These are phyloP conservation scores for Candida railenensis DNA, from an alignment of 805 yeast genomes.

Conservation along the genomic window DNA sequence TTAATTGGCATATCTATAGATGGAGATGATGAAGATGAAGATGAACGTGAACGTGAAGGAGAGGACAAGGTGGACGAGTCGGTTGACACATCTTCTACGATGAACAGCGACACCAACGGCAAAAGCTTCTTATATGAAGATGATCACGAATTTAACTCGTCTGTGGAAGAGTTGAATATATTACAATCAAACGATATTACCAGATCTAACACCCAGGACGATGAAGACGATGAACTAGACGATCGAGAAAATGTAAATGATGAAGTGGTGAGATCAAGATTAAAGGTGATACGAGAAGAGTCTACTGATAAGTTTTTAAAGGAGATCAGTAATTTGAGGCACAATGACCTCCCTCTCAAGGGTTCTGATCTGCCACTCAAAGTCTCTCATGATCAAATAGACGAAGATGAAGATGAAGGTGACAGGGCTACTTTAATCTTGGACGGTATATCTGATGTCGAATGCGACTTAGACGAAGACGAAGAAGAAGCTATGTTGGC, in stretches of 20 bases:
- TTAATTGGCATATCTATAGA: background rate
- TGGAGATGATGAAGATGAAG: background rate
- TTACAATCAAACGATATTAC: slow-evolving; percentile 26
- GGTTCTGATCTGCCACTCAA: background rate
- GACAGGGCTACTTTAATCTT: background rate
- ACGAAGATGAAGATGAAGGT: background rate
- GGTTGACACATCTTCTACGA: slow-evolving; percentile 9
- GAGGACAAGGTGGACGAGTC: background rate
- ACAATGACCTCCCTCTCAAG: slow-evolving; percentile 1
- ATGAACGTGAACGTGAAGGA: too few relatives aligned
- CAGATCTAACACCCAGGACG: slow-evolving; percentile 12
- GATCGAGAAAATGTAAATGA: background rate
- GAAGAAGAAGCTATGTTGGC: background rate
- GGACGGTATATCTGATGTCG: background rate
- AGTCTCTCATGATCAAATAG: background rate
- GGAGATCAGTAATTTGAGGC: slow-evolving; percentile 5
- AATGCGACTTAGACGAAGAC: background rate
- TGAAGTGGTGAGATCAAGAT: background rate
- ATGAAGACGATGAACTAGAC: slow-evolving; percentile 5
- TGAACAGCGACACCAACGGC: slow-evolving; percentile 10
- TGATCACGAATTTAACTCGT: slow-evolving; percentile 15
- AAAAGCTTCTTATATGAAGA: slow-evolving; percentile 11
- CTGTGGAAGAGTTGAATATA: slow-evolving; percentile 15
- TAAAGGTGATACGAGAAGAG: slow-evolving; percentile 8
- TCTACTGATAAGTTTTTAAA: slow-evolving; percentile 5